Conservation (phyloP, 2,329 filamentous ascomycete species). For the Exophiala sp. region DNA sequence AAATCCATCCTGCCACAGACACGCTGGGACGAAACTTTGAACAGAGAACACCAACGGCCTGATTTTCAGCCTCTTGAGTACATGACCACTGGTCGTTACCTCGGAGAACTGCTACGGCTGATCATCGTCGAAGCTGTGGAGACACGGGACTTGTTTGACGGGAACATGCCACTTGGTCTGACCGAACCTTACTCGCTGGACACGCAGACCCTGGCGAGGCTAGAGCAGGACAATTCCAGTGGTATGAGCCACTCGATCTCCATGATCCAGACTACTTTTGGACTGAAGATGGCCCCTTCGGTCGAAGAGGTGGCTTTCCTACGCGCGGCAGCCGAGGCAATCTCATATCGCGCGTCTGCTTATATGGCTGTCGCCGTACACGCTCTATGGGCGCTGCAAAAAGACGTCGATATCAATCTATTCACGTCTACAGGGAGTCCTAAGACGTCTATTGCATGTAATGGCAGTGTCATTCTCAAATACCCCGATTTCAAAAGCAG, state of each 20-base stretch:
- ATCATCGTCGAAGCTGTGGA: constrained; percentile 59
- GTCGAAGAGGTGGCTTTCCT: constrained; percentile 55
- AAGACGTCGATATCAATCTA: constrained; percentile 44
- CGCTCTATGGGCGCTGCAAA: constrained; percentile 57
- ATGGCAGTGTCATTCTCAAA: constrained; percentile 52
- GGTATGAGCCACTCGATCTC: constrained; percentile 39
- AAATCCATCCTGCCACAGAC: constrained; percentile 55
- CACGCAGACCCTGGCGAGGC: constrained; percentile 55
- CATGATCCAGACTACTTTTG: constrained; percentile 52
- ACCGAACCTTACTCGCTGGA: constrained; percentile 58
- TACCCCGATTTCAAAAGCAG: constrained; percentile 47
- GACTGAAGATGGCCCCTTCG: constrained; percentile 44
- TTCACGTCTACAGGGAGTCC: constrained; percentile 9
- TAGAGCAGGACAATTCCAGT: constrained; percentile 48
- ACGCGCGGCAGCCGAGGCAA: constrained; percentile 49
- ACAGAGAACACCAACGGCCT: constrained; percentile 54
- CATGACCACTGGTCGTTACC: constrained; percentile 60
- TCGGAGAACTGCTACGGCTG: constrained; percentile 61
- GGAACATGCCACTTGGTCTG: constrained; percentile 54
- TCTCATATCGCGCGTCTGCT: constrained; percentile 58
- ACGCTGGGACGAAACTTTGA: constrained; percentile 60
- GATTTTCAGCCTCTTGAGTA: constrained; percentile 66
- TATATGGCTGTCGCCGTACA: constrained; percentile 63
- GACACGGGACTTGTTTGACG: constrained; percentile 54
- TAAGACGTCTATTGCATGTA: constrained; percentile 48